Conservation (phyloP, 202 grass and related monocot genomes). For the Carex sylvatica region DNA sequence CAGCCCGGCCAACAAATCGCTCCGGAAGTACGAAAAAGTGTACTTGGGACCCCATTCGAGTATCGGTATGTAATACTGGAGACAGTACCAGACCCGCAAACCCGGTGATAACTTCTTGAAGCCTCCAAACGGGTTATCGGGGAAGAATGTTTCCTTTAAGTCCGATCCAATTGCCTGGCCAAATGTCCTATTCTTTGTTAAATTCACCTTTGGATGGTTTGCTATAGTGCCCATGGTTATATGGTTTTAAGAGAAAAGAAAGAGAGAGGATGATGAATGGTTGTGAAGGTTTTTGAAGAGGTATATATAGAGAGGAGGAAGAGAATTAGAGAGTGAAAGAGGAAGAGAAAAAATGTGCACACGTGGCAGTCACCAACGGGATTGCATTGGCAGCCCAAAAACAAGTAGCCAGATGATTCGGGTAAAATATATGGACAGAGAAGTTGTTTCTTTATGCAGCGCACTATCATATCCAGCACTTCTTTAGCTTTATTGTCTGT, state of each 20-base stretch:
- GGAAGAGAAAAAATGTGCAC: background rate
- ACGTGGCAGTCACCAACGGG: slow-evolving; percentile 1
- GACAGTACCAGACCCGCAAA: slow-evolving; percentile 27
- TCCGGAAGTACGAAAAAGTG: slow-evolving; percentile 51
- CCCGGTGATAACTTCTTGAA: slow-evolving; percentile 36
- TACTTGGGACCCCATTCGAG: slow-evolving; percentile 75
- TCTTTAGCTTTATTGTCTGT: too few species aligned
- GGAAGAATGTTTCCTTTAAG: slow-evolving; percentile 83
- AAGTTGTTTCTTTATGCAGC: too few species aligned
- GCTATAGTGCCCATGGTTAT: slow-evolving; percentile 25
- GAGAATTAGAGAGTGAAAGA: background rate
- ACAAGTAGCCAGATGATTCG: background rate
- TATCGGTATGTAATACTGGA: slow-evolving; percentile 73
- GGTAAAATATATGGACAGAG: background rate
- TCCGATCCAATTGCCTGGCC: slow-evolving; percentile 25
- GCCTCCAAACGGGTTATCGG: slow-evolving; percentile 84
- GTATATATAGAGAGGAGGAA: slow-evolving; percentile 11
- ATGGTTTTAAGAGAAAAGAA: background rate
- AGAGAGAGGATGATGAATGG: slow-evolving; percentile 4
- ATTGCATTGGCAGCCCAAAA: background rate
- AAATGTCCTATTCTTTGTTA: slow-evolving; percentile 39
- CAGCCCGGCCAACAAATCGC: slow-evolving; percentile 84
- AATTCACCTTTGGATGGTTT: slow-evolving; percentile 50
- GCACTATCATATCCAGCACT: too few species aligned
- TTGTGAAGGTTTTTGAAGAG: background rate